phyloP scores from a whole-genome alignment of 2,329 filamentous ascomycete genomes.

The Paraconiothyrium brasiliense region DNA sequence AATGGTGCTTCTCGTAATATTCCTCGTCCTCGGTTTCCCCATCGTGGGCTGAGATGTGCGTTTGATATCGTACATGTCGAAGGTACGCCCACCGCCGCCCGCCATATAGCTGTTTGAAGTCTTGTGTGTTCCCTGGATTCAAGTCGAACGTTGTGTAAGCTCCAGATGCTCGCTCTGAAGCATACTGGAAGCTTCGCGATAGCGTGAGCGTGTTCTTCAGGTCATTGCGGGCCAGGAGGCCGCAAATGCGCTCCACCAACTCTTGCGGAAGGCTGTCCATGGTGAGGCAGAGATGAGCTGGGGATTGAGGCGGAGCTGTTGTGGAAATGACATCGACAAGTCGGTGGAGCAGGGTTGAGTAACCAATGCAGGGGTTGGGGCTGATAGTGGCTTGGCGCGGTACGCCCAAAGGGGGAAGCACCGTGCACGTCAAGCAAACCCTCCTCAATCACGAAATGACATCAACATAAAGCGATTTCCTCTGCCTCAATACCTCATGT shows the following conservation, averaged over 20 bases:
- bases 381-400: not conserved
- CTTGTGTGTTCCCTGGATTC: not conserved
- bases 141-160: slow-evolving; percentile 11
- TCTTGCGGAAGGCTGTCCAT: slow-evolving; percentile 15
- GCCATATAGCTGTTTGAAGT: not conserved
- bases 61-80: slow-evolving; percentile 2
- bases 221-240: slow-evolving; percentile 7
- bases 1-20: not conserved
- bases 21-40: slow-evolving; percentile 3
- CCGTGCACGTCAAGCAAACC: not conserved
- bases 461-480: too few species aligned
- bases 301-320: not conserved
- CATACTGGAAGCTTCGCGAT: slow-evolving; percentile 14
- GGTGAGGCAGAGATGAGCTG: slow-evolving; percentile 1
- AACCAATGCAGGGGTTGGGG: not conserved
- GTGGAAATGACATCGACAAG: slow-evolving; percentile 1
- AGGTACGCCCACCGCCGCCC: slow-evolving; percentile 3
- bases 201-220: slow-evolving; percentile 13
- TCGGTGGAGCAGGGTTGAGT: not conserved
- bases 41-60: not conserved
- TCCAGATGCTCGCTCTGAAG: slow-evolving; percentile 13
- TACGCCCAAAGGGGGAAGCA: not conserved
- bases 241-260: slow-evolving; percentile 16
- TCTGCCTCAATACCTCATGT: too few species aligned
- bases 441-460: too few species aligned